These are phyloP conservation scores for Paramecium biaurelia DNA, from an alignment of 73 alveolate species.

Conservation along the genomic window DNA sequence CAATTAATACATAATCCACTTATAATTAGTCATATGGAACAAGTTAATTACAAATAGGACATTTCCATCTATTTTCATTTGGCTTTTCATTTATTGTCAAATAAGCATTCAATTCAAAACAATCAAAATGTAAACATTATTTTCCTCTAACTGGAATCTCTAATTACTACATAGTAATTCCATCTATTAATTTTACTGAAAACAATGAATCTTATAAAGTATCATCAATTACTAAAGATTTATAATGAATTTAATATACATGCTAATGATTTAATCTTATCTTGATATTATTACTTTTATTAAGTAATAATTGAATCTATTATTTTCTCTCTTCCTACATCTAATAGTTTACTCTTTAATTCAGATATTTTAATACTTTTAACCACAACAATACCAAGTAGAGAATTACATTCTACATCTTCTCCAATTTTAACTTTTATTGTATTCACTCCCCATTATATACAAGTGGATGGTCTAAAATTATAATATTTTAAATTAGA, in stretches of 20 bases:
- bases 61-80: slow-evolving; percentile 14
- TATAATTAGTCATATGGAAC: neutral
- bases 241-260: neutral
- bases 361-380: neutral
- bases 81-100: neutral
- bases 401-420: neutral
- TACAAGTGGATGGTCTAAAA: neutral
- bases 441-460: neutral
- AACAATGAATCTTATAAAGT: neutral
- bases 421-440: neutral
- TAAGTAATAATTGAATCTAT: neutral
- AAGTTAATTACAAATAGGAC: neutral
- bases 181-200: slow-evolving; percentile 21
- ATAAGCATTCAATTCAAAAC: neutral
- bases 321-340: neutral
- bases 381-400: neutral
- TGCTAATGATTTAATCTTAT: neutral
- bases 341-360: neutral
- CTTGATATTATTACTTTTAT: neutral
- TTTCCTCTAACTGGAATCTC: slow-evolving; percentile 25
- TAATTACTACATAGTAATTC: slow-evolving; percentile 6
- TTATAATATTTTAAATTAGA: neutral
- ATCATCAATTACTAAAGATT: neutral
- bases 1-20: neutral
- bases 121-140: neutral